phyloP scores from a whole-genome alignment of 768 basidiomycete genomes.

The Leucocoprinus sp. region DNA sequence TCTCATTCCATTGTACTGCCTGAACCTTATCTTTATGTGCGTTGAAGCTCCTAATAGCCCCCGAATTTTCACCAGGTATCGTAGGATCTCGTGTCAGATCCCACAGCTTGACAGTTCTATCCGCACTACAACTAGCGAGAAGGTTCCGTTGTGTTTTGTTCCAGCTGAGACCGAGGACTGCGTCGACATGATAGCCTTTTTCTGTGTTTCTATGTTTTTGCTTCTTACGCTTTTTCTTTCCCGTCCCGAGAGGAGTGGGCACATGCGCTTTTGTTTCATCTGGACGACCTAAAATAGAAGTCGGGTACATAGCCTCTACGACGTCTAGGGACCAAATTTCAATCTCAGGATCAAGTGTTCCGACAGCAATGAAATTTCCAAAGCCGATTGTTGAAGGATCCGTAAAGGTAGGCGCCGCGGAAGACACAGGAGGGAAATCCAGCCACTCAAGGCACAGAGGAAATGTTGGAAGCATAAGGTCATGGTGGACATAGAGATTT shows the following conservation, averaged over 20 bases:
- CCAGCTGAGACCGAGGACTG: slow-evolving; percentile 91
- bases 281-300: slow-evolving; percentile 83
- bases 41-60: slow-evolving; percentile 79
- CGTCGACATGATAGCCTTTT: slow-evolving; percentile 81
- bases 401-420: slow-evolving; percentile 22
- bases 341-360: slow-evolving; percentile 94
- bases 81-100: slow-evolving; percentile 70
- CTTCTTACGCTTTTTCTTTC: slow-evolving; percentile 95
- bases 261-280: slow-evolving; percentile 76
- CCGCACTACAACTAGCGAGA: slow-evolving; percentile 87
- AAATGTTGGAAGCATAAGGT: slow-evolving; percentile 94
- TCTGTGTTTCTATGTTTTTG: slow-evolving; percentile 54
- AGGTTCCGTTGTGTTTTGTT: slow-evolving; percentile 85
- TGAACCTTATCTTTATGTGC: slow-evolving; percentile 93
- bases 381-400: slow-evolving; percentile 27
- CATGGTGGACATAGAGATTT: slow-evolving; percentile 94
- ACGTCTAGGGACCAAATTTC: slow-evolving; percentile 97
- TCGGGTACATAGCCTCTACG: slow-evolving; percentile 91
- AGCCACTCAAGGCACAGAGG: slow-evolving; percentile 99
- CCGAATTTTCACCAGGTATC: slow-evolving; percentile 37
- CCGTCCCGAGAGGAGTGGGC: slow-evolving; percentile 76
- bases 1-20: slow-evolving; percentile 90
- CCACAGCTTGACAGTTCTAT: slow-evolving; percentile 96
- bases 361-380: slow-evolving; percentile 93
- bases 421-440: slow-evolving; percentile 70